Conservation (phyloP, 306 rosid species). For the Cucurbita ficifolia region DNA sequence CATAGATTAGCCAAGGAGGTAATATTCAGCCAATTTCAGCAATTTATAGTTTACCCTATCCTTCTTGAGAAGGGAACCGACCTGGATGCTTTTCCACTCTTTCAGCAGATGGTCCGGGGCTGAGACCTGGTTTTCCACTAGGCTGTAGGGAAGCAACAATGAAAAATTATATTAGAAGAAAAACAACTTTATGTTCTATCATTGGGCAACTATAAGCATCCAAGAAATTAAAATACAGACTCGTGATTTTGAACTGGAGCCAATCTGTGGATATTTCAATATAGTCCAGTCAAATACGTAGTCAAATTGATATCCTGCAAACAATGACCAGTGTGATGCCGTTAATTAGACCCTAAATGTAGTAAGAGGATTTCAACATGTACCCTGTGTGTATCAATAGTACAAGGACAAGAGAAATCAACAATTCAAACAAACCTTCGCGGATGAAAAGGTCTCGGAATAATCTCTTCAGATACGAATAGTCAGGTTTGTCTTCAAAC, state of each 20-base stretch:
- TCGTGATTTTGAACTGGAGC: constrained; percentile 10
- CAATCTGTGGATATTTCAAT: constrained; percentile 44
- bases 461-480: constrained; percentile 12
- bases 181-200: background rate
- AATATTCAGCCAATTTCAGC: background rate
- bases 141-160: constrained; percentile 35
- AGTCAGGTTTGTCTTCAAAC: constrained; percentile 16
- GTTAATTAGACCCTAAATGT: background rate
- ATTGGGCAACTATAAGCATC: background rate
- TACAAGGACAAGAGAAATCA: background rate
- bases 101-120: constrained; percentile 56
- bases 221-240: background rate
- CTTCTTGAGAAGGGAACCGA: constrained; percentile 14
- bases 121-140: constrained; percentile 53
- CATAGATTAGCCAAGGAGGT: background rate
- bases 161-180: constrained; percentile 10
- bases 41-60: constrained; percentile 13
- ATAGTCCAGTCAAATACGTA: constrained; percentile 71
- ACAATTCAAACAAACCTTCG: constrained; percentile 4
- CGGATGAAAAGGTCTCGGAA: constrained; percentile 15
- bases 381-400: background rate
- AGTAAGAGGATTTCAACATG: background rate
- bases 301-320: constrained; percentile 52
- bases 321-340: background rate
- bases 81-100: constrained; percentile 74